Percentiles rank a stretch among this genome's conserved stretches.
Conservation (phyloP, 768 basidiomycete genomes). For the Tricholoma sp. region DNA sequence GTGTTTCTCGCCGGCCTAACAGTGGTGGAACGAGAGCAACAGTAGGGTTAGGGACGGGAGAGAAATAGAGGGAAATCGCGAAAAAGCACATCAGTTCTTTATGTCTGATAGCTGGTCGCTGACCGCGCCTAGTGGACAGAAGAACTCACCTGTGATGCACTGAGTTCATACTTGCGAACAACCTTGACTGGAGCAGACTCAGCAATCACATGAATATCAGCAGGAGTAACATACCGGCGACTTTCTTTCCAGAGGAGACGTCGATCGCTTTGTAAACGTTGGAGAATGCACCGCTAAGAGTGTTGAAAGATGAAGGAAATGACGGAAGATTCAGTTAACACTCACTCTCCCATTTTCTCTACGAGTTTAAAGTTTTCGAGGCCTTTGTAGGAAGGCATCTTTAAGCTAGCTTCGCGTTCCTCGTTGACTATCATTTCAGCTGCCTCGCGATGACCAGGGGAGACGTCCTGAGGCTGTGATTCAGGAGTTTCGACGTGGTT, state of each 20-base stretch:
- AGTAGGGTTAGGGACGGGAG: constrained; percentile 20
- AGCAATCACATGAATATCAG: constrained; percentile 11
- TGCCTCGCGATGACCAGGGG: constrained; percentile 32
- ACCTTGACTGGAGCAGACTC: constrained; percentile 62
- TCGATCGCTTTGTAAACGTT: constrained; percentile 94
- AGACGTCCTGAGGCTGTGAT: constrained; percentile 16
- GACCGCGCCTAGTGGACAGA: constrained; percentile 19
- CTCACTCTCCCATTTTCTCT: constrained; percentile 93
- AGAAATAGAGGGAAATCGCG: constrained; percentile 17
- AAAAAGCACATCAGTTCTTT: constrained; percentile 13
- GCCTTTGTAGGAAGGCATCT: constrained; percentile 83
- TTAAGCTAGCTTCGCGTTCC: constrained; percentile 64
- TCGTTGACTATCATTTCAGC: constrained; percentile 72
- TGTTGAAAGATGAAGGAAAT: constrained; percentile 13
- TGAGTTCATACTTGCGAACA: constrained; percentile 90
- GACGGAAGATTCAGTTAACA: constrained; percentile 18
- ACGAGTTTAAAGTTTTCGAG: constrained; percentile 73
- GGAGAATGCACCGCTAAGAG: constrained; percentile 86
- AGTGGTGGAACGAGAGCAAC: constrained; percentile 27
- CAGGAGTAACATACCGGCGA: constrained; percentile 60
- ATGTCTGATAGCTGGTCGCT: constrained; percentile 12
- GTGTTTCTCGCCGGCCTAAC: constrained; percentile 87
- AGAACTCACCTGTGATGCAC: constrained; percentile 74
- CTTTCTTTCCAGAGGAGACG: constrained; percentile 63
- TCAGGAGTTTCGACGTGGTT: constrained; percentile 1